A percentile compares a stretch with the other conserved stretches of the same genome.
phyloP scores from a whole-genome alignment of 2,329 filamentous ascomycete genomes.

The Alternaria sp. region DNA sequence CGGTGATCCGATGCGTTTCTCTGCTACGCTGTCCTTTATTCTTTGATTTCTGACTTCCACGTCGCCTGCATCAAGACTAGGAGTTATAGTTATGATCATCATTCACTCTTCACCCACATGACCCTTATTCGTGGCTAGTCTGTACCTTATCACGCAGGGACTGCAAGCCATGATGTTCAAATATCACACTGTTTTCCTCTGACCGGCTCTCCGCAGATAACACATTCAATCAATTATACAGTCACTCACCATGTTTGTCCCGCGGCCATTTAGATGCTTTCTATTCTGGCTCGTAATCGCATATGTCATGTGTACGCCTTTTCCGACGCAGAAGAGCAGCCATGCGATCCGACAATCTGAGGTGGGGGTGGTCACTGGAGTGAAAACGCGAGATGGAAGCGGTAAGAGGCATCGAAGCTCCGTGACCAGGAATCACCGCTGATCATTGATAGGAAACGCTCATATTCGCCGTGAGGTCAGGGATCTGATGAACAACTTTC shows the following conservation, averaged over 20 bases:
- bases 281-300: slow-evolving; percentile 13
- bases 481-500: slow-evolving; percentile 64
- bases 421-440: neutral
- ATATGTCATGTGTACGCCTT: slow-evolving; percentile 17
- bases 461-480: slow-evolving; percentile 71
- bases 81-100: neutral
- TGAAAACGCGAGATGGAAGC: slow-evolving; percentile 30
- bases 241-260: slow-evolving; percentile 17
- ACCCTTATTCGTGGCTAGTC: neutral
- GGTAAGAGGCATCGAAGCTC: slow-evolving; percentile 4
- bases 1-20: neutral
- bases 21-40: neutral
- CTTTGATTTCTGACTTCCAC: neutral
- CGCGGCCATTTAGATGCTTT: slow-evolving; percentile 4
- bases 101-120: neutral
- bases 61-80: neutral
- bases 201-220: slow-evolving; percentile 3
- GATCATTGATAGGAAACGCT: slow-evolving; percentile 34
- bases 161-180: neutral
- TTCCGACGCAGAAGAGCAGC: neutral
- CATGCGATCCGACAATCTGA: slow-evolving; percentile 7
- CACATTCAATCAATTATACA: neutral
- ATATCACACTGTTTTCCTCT: slow-evolving; percentile 4
- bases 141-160: neutral
- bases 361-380: slow-evolving; percentile 28